These are phyloP conservation scores for Microbotryum violaceum DNA, from an alignment of 1,284 basidiomycete genomes.

Conservation along the genomic window DNA sequence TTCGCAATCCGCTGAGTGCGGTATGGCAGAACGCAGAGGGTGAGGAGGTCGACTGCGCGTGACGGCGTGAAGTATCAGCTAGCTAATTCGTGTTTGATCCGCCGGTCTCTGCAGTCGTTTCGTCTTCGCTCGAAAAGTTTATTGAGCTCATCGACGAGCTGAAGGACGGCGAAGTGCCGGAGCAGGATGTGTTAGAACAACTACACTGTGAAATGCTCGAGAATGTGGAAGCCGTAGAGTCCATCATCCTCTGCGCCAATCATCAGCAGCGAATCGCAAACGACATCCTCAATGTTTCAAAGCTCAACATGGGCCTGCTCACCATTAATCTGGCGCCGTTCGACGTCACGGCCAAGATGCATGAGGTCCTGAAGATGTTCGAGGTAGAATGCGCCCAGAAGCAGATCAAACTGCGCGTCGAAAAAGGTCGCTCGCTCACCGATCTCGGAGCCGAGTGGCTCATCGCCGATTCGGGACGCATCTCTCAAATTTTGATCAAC, in stretches of 20 bases:
- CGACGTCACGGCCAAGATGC: not conserved
- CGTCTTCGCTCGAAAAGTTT: constrained; percentile 4
- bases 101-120: constrained; percentile 5
- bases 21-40: not conserved
- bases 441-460: constrained; percentile 13
- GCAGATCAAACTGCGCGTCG: constrained; percentile 3
- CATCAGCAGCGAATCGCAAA: constrained; percentile 11
- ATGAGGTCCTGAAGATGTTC: constrained; percentile 11
- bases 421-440: constrained; percentile 11
- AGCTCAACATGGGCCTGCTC: constrained; percentile 6
- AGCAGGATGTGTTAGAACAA: not conserved
- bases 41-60: not conserved
- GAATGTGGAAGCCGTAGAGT: constrained; percentile 10
- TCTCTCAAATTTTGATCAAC: constrained; percentile 33
- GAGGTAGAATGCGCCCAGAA: constrained; percentile 6
- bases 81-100: not conserved
- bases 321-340: not conserved
- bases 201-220: constrained; percentile 1
- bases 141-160: not conserved
- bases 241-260: constrained; percentile 7
- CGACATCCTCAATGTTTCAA: constrained; percentile 9
- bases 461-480: constrained; percentile 28
- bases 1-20: constrained; percentile 8
- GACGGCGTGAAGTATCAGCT: not conserved
- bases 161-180: not conserved